These are phyloP conservation scores for Carex sylvatica DNA, from an alignment of 202 grass and related monocot genomes.

Conservation along the genomic window DNA sequence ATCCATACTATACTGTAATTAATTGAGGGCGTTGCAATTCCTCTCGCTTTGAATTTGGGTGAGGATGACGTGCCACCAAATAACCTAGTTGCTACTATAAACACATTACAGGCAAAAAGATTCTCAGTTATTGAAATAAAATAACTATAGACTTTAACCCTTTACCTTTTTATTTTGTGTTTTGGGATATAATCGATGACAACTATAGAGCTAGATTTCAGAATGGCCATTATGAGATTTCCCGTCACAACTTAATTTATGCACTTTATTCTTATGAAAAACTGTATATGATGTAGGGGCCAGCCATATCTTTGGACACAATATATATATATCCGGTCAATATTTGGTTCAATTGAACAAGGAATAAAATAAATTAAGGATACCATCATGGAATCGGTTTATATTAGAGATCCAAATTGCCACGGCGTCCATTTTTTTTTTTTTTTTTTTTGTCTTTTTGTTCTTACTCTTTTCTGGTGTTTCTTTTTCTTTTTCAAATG, in stretches of 20 bases:
- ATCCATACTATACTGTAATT: not conserved
- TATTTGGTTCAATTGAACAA: conserved; percentile 2
- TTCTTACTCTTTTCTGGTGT: not conserved
- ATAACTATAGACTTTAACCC: not conserved
- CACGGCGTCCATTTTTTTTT: not conserved
- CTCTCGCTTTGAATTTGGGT: not conserved
- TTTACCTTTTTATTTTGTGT: not conserved
- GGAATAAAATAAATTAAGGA: not conserved
- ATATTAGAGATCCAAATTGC: not conserved
- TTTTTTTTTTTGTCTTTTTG: not conserved
- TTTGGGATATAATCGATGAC: not conserved
- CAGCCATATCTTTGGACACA: not conserved
- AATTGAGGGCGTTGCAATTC: not conserved
- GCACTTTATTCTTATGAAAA: not conserved
- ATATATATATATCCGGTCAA: not conserved
- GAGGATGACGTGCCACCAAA: not conserved
- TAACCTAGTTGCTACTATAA: not conserved
- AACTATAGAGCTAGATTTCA: conserved; percentile 4
- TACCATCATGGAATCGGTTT: not conserved
- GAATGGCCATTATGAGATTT: not conserved
- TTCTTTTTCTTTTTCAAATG: not conserved
- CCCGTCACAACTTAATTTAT: not conserved
- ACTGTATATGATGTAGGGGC: not conserved
- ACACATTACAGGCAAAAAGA: not conserved
- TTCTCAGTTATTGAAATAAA: not conserved